phyloP scores from a whole-genome alignment of 306 rosid species.

The Citrullus colocynthis region DNA sequence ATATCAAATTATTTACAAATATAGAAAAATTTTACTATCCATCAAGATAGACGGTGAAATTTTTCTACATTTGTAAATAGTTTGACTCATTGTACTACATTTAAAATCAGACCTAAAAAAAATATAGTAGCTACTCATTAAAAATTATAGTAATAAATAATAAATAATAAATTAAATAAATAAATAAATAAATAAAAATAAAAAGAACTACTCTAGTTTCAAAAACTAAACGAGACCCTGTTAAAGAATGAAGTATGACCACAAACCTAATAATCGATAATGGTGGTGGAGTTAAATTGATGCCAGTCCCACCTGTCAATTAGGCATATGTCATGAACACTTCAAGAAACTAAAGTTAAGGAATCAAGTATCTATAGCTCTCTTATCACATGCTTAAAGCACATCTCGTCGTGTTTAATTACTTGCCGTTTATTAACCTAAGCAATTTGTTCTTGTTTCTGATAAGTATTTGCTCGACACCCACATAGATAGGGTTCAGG shows the following conservation, averaged over 20 bases:
- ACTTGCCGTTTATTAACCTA: neutral
- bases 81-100: too few species aligned
- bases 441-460: neutral
- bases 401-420: neutral
- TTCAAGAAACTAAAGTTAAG: neutral
- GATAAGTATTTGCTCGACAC: neutral
- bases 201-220: neutral
- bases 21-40: too few species aligned
- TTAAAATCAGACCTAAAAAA: too few species aligned
- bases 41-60: too few species aligned
- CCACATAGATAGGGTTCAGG: neutral
- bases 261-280: conserved; percentile 66
- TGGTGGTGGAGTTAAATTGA: conserved; percentile 96
- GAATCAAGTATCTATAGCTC: neutral
- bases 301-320: conserved; percentile 90
- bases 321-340: neutral
- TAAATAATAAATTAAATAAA: too few species aligned
- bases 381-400: neutral
- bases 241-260: neutral
- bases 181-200: too few species aligned
- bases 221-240: neutral
- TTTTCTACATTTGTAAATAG: too few species aligned
- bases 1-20: too few species aligned
- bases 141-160: too few species aligned
- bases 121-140: neutral